phyloP scores from a whole-genome alignment of 179 eudicot species.

The Vitellaria paradoxa region DNA sequence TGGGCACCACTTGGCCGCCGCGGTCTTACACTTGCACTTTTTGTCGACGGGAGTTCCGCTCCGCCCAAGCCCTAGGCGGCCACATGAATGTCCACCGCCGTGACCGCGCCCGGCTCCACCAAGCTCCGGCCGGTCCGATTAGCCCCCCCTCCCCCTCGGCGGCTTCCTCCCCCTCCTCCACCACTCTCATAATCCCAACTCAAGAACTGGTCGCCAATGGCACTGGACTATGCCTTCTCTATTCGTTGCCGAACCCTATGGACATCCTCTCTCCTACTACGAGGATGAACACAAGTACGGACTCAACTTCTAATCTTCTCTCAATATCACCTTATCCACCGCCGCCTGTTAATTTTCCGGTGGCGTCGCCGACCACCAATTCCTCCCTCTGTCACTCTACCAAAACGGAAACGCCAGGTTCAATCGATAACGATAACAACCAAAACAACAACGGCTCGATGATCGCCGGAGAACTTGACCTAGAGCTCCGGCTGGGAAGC shows the following conservation, averaged over 20 bases:
- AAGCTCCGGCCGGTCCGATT: constrained; percentile 13
- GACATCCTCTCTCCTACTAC: constrained; percentile 1
- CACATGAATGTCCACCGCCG: constrained; percentile 81
- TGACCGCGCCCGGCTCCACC: constrained; percentile 60
- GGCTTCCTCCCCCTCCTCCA: background rate
- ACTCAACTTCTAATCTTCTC: constrained; percentile 20
- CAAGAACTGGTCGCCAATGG: constrained; percentile 23
- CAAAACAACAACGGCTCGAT: background rate
- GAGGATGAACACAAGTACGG: background rate
- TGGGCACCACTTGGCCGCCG: constrained; percentile 66
- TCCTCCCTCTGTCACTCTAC: constrained; percentile 20
- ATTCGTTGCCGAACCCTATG: constrained; percentile 33
- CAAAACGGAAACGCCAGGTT: constrained; percentile 20
- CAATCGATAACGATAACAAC: background rate
- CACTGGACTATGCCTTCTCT: constrained; percentile 33
- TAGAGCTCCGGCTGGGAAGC: constrained; percentile 40
- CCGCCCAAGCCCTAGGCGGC: constrained; percentile 83
- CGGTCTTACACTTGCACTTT: constrained; percentile 60
- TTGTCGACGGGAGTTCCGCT: constrained; percentile 62
- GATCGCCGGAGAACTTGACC: constrained; percentile 30
- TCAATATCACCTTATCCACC: constrained; percentile 13
- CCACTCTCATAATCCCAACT: constrained; percentile 21
- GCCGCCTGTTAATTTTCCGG: constrained; percentile 3
- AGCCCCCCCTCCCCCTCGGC: no score
- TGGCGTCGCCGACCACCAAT: constrained; percentile 15